phyloP scores from a whole-genome alignment of 257 asterid species.

The Penstemon davidsonii region DNA sequence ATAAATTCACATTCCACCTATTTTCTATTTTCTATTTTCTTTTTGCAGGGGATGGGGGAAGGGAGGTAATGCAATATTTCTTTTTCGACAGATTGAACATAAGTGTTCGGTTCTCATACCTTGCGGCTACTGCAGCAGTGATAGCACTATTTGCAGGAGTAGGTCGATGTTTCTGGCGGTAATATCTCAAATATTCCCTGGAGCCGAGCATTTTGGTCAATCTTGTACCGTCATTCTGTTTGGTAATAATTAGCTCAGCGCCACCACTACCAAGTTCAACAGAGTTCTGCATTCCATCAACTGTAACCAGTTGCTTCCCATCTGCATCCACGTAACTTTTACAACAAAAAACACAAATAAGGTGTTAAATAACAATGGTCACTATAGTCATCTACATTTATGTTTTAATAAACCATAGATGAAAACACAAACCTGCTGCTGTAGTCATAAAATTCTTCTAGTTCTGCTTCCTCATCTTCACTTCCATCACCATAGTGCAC shows the following conservation, averaged over 20 bases:
- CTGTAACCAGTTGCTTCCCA: constrained; percentile 69
- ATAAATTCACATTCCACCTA: constrained; percentile 1
- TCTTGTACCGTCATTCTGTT: constrained; percentile 33
- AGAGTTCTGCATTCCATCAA: constrained; percentile 42
- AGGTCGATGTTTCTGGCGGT: constrained; percentile 91
- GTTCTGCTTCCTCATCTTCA: constrained; percentile 93
- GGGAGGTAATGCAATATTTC: too few relatives aligned
- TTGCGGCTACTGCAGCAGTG: constrained; percentile 59
- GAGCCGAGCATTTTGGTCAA: constrained; percentile 79
- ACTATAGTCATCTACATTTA: background rate
- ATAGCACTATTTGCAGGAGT: constrained; percentile 49
- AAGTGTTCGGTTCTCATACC: constrained; percentile 41
- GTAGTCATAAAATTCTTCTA: constrained; percentile 93
- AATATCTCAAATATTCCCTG: constrained; percentile 85
- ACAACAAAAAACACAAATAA: constrained; percentile 16
- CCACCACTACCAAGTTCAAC: constrained; percentile 77
- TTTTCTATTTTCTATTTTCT: background rate
- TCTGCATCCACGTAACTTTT: constrained; percentile 61
- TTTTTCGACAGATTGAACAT: background rate
- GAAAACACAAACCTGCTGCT: constrained; percentile 72
- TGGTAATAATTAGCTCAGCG: constrained; percentile 73
- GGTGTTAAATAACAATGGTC: background rate
- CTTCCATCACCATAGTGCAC: constrained; percentile 94
- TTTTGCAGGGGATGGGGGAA: background rate
- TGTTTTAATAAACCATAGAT: background rate